phyloP scores from a whole-genome alignment of 345 rosid genomes.

The Camelina sativa region DNA sequence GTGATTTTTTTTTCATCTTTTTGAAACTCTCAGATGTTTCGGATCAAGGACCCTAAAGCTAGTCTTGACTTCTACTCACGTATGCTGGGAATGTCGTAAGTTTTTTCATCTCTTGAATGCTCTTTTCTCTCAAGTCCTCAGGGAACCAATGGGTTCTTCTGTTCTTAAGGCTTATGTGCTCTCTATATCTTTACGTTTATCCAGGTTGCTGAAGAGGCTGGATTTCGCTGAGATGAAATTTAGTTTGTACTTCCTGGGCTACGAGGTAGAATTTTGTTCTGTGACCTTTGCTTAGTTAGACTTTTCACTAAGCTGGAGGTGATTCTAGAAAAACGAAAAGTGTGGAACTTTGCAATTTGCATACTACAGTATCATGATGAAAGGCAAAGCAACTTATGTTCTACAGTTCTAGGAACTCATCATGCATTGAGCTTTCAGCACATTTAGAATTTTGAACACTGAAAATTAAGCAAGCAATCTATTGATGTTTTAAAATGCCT shows the following conservation, averaged over 20 bases:
- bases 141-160: not conserved
- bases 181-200: not conserved
- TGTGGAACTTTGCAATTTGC: slow-evolving; percentile 16
- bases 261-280: slow-evolving; percentile 64
- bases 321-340: slow-evolving; percentile 1
- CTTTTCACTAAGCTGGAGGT: slow-evolving; percentile 6
- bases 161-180: slow-evolving; percentile 23
- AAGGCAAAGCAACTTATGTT: not conserved
- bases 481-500: not conserved
- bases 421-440: not conserved
- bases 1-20: not conserved
- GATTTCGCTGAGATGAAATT: slow-evolving; percentile 94
- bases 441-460: not conserved
- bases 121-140: slow-evolving; percentile 10
- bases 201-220: slow-evolving; percentile 84
- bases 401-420: not conserved
- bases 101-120: slow-evolving; percentile 7
- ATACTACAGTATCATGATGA: not conserved
- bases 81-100: slow-evolving; percentile 97
- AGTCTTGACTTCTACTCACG: slow-evolving; percentile 93
- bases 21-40: slow-evolving; percentile 69
- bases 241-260: slow-evolving; percentile 86
- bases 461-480: not conserved
- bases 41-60: slow-evolving; percentile 89
- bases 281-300: not conserved